phyloP scores from a whole-genome alignment of 1,139 yeast species.

The Blastobotrys raffinosifermentans region DNA sequence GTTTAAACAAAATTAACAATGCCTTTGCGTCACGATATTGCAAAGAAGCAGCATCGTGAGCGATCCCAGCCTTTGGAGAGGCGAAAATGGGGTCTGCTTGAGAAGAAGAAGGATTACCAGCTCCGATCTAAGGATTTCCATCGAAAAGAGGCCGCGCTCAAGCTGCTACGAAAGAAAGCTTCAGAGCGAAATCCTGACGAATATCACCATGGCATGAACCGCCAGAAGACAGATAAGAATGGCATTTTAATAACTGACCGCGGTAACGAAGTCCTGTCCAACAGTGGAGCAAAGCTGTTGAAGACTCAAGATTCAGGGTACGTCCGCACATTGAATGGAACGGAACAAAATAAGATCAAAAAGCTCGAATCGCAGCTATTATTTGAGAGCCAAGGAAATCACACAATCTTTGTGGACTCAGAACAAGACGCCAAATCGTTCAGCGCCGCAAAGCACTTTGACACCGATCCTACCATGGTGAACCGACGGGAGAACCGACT shows the following conservation, averaged over 20 bases:
- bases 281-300: slow-evolving; percentile 72
- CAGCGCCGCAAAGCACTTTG: slow-evolving; percentile 58
- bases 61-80: slow-evolving; percentile 79
- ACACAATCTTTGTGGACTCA: slow-evolving; percentile 78
- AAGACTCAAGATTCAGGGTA: slow-evolving; percentile 90
- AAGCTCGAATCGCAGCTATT: slow-evolving; percentile 50
- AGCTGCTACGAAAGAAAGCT: slow-evolving; percentile 68
- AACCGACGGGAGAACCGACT: slow-evolving; percentile 68
- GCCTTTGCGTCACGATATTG: slow-evolving; percentile 80
- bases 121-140: slow-evolving; percentile 87
- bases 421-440: slow-evolving; percentile 51
- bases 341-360: slow-evolving; percentile 61
- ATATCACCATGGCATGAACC: slow-evolving; percentile 88
- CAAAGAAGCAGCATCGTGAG: slow-evolving; percentile 93
- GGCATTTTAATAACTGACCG: slow-evolving; percentile 68
- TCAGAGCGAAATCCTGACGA: slow-evolving; percentile 86
- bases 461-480: slow-evolving; percentile 62
- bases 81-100: slow-evolving; percentile 72
- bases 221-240: slow-evolving; percentile 53
- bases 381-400: slow-evolving; percentile 50
- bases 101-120: slow-evolving; percentile 91
- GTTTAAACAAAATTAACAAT: too few species aligned
- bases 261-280: slow-evolving; percentile 53
- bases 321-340: slow-evolving; percentile 65
- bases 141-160: slow-evolving; percentile 77